phyloP scores from a whole-genome alignment of 305 asterid genomes.

The Ilex paraguariensis region DNA sequence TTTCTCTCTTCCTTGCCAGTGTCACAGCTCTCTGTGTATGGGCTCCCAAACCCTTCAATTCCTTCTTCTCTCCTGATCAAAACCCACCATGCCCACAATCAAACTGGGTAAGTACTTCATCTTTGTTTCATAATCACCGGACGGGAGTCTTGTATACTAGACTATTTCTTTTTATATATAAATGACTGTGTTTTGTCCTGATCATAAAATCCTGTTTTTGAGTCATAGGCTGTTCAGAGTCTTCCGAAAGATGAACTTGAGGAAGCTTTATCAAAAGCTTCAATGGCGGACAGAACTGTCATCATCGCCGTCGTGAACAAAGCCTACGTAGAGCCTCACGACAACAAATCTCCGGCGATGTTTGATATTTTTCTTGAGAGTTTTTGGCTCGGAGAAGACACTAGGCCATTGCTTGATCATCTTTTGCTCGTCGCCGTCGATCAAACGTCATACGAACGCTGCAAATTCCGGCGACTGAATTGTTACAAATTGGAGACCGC shows the following conservation, averaged over 20 bases:
- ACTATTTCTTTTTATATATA: too few relatives aligned
- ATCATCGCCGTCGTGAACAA: conserved; percentile 49
- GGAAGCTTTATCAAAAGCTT: conserved; percentile 43
- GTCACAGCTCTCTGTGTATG: conserved; percentile 21
- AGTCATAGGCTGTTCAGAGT: background rate
- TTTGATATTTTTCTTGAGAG: conserved; percentile 70
- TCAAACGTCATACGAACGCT: conserved; percentile 43
- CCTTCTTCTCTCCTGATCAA: conserved; percentile 2
- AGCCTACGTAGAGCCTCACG: conserved; percentile 53
- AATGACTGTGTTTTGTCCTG: background rate
- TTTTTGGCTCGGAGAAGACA: conserved; percentile 66
- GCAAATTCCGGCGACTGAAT: conserved; percentile 47
- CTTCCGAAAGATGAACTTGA: conserved; percentile 34
- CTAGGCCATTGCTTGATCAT: conserved; percentile 36
- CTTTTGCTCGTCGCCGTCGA: conserved; percentile 59
- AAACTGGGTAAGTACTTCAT: conserved; percentile 20
- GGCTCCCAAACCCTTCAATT: conserved; percentile 15
- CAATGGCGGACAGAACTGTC: conserved; percentile 48
- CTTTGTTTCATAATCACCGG: too few relatives aligned
- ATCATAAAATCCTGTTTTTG: background rate
- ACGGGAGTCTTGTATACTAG: background rate
- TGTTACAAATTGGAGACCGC: conserved; percentile 42
- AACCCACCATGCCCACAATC: conserved; percentile 7
- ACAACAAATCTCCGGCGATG: conserved; percentile 44
- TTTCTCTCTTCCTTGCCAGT: conserved; percentile 25